phyloP scores from a whole-genome alignment of 2,329 filamentous ascomycete genomes.

The Cadophora sp. region DNA sequence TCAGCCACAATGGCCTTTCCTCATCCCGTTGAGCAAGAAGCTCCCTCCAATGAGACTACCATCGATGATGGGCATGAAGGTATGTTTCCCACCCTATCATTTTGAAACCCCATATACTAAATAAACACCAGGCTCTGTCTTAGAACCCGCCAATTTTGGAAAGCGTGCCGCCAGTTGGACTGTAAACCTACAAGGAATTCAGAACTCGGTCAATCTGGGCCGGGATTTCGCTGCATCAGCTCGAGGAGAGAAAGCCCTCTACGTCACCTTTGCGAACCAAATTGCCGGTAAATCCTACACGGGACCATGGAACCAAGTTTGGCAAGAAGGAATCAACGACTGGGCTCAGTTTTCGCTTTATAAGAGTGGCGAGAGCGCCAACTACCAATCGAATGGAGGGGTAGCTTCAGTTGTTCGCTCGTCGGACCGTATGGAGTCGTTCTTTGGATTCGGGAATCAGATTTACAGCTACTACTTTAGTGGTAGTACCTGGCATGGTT shows the following conservation, averaged over 20 bases:
- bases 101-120: background rate
- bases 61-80: background rate
- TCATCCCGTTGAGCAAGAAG: no score
- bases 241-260: background rate
- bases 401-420: background rate
- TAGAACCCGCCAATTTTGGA: background rate
- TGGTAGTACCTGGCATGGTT: background rate
- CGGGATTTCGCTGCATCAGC: constrained; percentile 2
- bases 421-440: background rate
- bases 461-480: background rate
- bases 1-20: no score
- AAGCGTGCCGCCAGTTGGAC: constrained; percentile 1
- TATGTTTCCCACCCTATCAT: background rate
- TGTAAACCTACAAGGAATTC: background rate
- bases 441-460: background rate
- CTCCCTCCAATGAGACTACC: no score
- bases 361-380: background rate
- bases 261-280: background rate
- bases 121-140: no score
- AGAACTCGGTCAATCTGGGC: background rate
- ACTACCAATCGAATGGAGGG: background rate
- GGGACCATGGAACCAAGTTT: background rate
- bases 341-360: background rate
- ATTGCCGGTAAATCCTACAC: background rate
- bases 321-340: background rate